Conservation (phyloP, 1,284 basidiomycete species). For the Ustilago xerochloae region DNA sequence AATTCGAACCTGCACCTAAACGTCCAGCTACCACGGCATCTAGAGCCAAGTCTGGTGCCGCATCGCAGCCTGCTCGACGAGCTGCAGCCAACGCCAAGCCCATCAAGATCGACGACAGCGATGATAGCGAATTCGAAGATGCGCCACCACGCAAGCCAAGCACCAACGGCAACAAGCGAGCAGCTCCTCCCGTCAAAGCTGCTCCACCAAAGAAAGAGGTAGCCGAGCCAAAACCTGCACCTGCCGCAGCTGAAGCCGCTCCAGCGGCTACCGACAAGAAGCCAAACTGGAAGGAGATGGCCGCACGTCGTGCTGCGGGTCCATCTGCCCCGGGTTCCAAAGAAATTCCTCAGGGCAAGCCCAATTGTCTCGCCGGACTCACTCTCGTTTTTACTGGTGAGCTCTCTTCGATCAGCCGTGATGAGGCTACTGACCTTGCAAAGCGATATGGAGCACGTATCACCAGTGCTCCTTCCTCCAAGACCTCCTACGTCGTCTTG, state of each 20-base stretch:
- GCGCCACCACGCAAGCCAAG: conserved; percentile 55
- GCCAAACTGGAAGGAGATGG: conserved; percentile 37
- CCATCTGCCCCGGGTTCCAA: conserved; percentile 84
- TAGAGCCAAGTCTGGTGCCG: conserved; percentile 13
- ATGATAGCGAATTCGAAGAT: conserved; percentile 30
- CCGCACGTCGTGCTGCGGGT: conserved; percentile 75
- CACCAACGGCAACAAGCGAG: conserved; percentile 55
- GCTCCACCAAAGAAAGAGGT: conserved; percentile 8
- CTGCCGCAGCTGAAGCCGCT: conserved; percentile 21
- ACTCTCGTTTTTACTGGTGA: conserved; percentile 93
- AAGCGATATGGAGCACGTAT: conserved; percentile 86
- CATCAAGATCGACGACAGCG: conserved; percentile 50
- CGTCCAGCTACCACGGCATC: conserved; percentile 33
- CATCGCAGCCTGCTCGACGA: conserved; percentile 7
- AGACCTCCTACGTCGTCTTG: conserved; percentile 88
- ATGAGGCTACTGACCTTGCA: conserved; percentile 86
- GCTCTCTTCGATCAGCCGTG: conserved; percentile 83
- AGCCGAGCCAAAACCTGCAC: conserved; percentile 11
- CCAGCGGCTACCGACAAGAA: conserved; percentile 38
- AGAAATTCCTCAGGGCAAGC: conserved; percentile 79
- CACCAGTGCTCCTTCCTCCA: conserved; percentile 85
- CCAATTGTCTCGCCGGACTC: conserved; percentile 85
- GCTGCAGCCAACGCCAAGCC: conserved; percentile 24
- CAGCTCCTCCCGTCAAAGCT: conserved; percentile 26
- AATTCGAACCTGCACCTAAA: conserved; percentile 54